phyloP scores from a whole-genome alignment of 371 early-diverging fungal species.

The Globomyces sp. region DNA sequence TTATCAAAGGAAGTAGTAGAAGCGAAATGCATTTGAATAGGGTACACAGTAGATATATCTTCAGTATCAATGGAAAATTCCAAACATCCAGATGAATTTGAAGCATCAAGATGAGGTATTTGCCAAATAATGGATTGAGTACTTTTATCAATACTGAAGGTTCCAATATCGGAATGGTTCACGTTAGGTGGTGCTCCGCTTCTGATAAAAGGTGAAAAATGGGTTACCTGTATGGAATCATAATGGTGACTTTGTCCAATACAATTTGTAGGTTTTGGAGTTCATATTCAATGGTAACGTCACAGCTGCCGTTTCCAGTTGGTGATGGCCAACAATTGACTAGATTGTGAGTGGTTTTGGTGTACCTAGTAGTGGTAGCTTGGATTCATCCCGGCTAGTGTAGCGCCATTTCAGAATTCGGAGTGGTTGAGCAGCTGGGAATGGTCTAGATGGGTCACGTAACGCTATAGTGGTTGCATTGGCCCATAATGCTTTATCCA shows the following conservation, averaged over 20 bases:
- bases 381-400: conserved; percentile 73
- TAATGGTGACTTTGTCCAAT: conserved; percentile 81
- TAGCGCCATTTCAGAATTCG: conserved; percentile 88
- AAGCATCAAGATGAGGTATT: conserved; percentile 73
- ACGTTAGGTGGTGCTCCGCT: conserved; percentile 68
- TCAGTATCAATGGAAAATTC: conserved; percentile 83
- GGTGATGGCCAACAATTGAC: conserved; percentile 98
- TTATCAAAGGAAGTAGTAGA: conserved; percentile 68
- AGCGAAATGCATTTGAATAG: conserved; percentile 77
- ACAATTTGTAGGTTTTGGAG: conserved; percentile 67
- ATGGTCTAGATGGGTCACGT: conserved; percentile 75
- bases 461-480: conserved; percentile 69
- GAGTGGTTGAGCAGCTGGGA: conserved; percentile 83
- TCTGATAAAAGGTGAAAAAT: conserved; percentile 9
- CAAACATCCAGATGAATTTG: conserved; percentile 73
- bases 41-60: conserved; percentile 85
- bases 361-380: conserved; percentile 64
- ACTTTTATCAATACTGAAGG: conserved; percentile 70
- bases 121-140: conserved; percentile 81
- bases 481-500: conserved; percentile 87
- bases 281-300: conserved; percentile 95
- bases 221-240: conserved; percentile 81
- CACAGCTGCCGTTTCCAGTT: conserved; percentile 74
- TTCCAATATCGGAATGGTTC: conserved; percentile 71
- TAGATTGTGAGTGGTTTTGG: conserved; percentile 19